These are phyloP conservation scores for Mentha longifolia DNA, from an alignment of 257 asterid species.

Conservation along the genomic window DNA sequence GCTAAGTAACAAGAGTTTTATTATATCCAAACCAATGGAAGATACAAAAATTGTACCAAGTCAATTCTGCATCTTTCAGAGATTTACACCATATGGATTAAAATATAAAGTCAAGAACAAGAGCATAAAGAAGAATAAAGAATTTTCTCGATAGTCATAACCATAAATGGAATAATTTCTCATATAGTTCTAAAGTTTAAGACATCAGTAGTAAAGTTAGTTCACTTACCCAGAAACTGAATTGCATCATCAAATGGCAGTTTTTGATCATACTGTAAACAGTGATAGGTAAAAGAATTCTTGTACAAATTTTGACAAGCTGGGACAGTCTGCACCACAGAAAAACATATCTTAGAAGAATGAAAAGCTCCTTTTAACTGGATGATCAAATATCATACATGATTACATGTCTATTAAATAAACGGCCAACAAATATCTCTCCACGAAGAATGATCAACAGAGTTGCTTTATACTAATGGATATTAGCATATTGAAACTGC, in stretches of 20 bases:
- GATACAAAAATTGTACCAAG: neutral
- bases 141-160: too few species aligned
- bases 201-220: conserved; percentile 1
- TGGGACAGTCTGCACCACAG: conserved; percentile 76
- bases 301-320: conserved; percentile 84
- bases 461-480: conserved; percentile 16
- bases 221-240: conserved; percentile 71
- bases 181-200: neutral
- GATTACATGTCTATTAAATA: neutral
- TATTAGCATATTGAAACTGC: conserved; percentile 15
- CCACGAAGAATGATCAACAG: conserved; percentile 8
- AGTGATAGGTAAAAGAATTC: conserved; percentile 81
- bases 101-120: neutral
- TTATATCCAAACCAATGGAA: conserved; percentile 11
- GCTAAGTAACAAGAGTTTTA: neutral
- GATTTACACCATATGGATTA: neutral
- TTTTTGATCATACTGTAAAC: conserved; percentile 68
- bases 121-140: neutral
- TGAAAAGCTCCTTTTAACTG: conserved; percentile 8
- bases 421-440: neutral
- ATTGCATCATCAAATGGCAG: conserved; percentile 82
- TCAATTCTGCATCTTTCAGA: conserved; percentile 10
- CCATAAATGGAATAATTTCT: neutral
- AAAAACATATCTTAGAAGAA: conserved; percentile 12
- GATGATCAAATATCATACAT: conserved; percentile 26